These are phyloP conservation scores for Alternaria brassicicola DNA, from an alignment of 2,329 filamentous ascomycete species.

Conservation along the genomic window DNA sequence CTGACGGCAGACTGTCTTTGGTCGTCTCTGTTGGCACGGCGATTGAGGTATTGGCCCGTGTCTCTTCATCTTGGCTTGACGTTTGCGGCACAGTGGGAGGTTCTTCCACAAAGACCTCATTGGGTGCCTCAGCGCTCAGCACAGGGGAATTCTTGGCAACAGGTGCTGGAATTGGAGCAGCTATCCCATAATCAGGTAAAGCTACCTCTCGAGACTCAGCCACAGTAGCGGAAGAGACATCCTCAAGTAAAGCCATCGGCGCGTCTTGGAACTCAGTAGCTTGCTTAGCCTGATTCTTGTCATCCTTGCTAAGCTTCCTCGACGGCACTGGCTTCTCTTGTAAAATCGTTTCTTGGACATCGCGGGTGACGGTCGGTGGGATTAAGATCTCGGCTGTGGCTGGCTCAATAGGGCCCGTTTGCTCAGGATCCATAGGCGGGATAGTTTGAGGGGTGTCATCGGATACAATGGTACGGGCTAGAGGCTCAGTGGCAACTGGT, in stretches of 20 bases:
- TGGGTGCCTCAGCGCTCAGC: background rate
- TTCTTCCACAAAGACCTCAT: background rate
- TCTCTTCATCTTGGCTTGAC: constrained; percentile 40
- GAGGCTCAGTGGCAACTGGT: background rate
- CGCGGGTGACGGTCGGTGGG: background rate
- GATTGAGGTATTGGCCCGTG: constrained; percentile 28
- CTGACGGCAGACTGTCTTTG: background rate
- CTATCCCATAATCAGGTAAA: background rate
- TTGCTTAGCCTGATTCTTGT: constrained; percentile 38
- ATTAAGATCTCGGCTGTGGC: background rate
- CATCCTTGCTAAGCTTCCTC: constrained; percentile 33
- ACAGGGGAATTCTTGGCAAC: background rate
- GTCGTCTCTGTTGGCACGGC: constrained; percentile 3
- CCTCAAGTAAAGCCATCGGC: background rate
- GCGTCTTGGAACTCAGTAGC: constrained; percentile 3
- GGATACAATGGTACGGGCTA: background rate
- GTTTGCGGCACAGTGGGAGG: constrained; percentile 14
- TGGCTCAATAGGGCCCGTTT: background rate
- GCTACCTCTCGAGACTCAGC: background rate
- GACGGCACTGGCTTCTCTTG: constrained; percentile 19
- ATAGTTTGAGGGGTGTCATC: background rate
- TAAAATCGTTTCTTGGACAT: background rate
- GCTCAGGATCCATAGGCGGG: background rate
- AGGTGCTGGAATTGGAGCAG: background rate
- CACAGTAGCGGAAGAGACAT: background rate